Base-by-base conservation (phyloP, 306 rosid species). In the Styphnolobium japonicum region DNA sequence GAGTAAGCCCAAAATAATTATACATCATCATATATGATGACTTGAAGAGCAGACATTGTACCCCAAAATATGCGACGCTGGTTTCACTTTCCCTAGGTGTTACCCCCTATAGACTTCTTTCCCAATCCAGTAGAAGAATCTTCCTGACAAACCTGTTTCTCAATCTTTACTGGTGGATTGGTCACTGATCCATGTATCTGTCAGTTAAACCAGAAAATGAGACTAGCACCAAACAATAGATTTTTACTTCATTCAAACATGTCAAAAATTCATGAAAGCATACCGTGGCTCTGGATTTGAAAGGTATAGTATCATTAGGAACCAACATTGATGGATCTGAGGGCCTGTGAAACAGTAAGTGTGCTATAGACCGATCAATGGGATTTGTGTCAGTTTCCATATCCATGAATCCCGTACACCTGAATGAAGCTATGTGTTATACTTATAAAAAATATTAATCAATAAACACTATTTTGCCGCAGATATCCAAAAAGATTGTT, bases 291-390 rank as follows among this genome's bases (percentile, higher is more conserved):
- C 74, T 75, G 83, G 91, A 48, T 75, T 83, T 85, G 63, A 68
- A 80, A 49, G 92, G 71, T 15, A 75, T 5, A 1, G 82, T 62
- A 79, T 76, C 67, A 12, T 56, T 60, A 51, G 81, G 83, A 64
- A 84, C 84, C 82, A 74, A 11, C 52, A 53, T 10, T 11, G 96
- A 88, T 69, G 86, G 70, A 74, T 86, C 88, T 2, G 84, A 82
- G 34, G 97, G 96, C 78, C 92, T 88, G 85, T 93, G 97, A 85
- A 93, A 93, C 77, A 93, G 76, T 69, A 93, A 83, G 80, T 93
- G 96, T n/a, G 96, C 97, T 67, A 93, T 87, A 39, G 97, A 91
- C 80, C 97, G 91, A 75, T 93, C 97, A 22, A 93, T 90, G 16
- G 97, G 97, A 75, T 93, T 93, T 37, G 97, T 93, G 81, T 89